phyloP scores from a whole-genome alignment of 148 eudicot species.

The Rhododendron mucronatum region DNA sequence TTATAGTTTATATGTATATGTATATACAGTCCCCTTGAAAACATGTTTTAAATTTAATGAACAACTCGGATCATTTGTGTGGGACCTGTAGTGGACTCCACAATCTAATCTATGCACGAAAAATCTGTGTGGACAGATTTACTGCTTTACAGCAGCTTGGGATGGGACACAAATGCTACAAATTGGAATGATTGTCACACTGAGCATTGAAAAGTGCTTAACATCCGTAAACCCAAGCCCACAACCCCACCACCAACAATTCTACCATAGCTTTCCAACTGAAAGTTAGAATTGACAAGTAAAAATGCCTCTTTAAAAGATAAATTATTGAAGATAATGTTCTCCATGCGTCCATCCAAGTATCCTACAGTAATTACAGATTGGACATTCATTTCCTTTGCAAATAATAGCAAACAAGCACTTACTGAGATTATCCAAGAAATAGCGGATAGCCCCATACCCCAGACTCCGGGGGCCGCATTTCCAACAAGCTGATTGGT shows the following conservation, averaged over 20 bases:
- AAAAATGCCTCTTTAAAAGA: background rate
- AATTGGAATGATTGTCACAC: background rate
- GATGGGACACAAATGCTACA: background rate
- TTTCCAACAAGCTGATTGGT: background rate
- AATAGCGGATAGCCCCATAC: background rate
- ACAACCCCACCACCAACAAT: background rate
- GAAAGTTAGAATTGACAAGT: background rate
- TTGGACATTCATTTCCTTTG: background rate
- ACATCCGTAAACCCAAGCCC: background rate
- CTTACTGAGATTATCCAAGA: background rate
- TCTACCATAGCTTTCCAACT: background rate
- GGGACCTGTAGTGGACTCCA: too few species aligned
- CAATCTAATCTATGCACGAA: too few species aligned
- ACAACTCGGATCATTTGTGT: too few species aligned
- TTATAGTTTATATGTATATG: too few species aligned
- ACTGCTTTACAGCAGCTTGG: background rate
- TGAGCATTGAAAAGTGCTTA: background rate
- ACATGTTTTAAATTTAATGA: too few species aligned
- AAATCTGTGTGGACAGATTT: too few species aligned
- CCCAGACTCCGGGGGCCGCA: too few species aligned
- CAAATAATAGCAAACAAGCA: background rate
- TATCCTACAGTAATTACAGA: background rate
- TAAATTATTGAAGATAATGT: background rate
- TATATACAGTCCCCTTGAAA: too few species aligned
- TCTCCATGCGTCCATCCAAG: background rate